These are phyloP conservation scores for Trametes hirsuta DNA, from an alignment of 1,284 basidiomycete genomes.

Conservation along the genomic window DNA sequence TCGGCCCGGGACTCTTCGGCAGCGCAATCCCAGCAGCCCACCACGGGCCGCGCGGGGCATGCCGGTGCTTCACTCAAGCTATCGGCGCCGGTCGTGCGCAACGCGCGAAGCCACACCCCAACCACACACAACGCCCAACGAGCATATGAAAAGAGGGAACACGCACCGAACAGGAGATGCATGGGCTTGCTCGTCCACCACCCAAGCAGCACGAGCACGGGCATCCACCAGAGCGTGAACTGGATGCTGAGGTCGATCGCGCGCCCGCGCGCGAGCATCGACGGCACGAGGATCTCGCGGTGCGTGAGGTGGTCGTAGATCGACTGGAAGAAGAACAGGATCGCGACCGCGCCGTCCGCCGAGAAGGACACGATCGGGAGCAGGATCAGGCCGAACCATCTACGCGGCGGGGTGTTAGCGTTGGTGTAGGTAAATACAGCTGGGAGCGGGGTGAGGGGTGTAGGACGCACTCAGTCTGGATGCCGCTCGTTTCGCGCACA, in stretches of 20 bases:
- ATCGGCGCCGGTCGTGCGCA: no score
- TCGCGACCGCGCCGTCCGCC: slow-evolving; percentile 62
- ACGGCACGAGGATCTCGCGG: slow-evolving; percentile 28
- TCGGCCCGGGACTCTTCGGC: no score
- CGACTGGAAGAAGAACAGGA: slow-evolving; percentile 51
- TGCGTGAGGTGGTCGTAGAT: slow-evolving; percentile 18
- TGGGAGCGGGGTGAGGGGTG: neutral
- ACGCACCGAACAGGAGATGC: slow-evolving; percentile 45
- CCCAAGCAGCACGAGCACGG: slow-evolving; percentile 41
- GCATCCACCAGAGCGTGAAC: slow-evolving; percentile 46
- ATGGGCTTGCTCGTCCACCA: slow-evolving; percentile 41
- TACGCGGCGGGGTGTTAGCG: slow-evolving; percentile 24
- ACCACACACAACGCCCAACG: neutral
- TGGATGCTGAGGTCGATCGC: slow-evolving; percentile 48
- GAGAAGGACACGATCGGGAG: slow-evolving; percentile 72
- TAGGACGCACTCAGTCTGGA: slow-evolving; percentile 51
- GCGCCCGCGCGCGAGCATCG: slow-evolving; percentile 39
- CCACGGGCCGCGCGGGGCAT: no score
- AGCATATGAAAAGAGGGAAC: neutral
- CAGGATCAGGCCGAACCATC: slow-evolving; percentile 73
- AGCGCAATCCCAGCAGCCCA: no score
- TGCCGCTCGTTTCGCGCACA: slow-evolving; percentile 46
- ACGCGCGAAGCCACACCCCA: no score
- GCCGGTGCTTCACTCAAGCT: no score
- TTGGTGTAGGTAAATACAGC: neutral